phyloP scores from a whole-genome alignment of 2,329 filamentous ascomycete species.

The Fusarium nanum region DNA sequence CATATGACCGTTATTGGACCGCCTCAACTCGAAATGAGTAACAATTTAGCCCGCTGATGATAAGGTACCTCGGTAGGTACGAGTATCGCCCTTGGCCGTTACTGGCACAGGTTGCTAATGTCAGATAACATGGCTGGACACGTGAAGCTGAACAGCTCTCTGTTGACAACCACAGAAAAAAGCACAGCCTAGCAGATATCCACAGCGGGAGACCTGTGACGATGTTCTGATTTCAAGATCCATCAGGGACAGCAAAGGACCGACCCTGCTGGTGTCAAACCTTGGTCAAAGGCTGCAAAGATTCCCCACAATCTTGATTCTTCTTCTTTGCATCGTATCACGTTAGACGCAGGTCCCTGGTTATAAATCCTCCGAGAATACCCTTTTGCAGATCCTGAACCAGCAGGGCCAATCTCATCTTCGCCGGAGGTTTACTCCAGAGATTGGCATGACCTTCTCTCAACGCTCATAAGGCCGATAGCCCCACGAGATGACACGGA shows the following conservation, averaged over 20 bases:
- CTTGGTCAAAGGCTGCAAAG: constrained; percentile 19
- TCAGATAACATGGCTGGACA: constrained; percentile 2
- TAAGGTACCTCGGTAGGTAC: not conserved
- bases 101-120: not conserved
- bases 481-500: constrained; percentile 34
- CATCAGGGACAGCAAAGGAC: constrained; percentile 20
- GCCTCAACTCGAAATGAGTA: constrained; percentile 13
- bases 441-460: constrained; percentile 19
- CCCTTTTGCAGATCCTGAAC: constrained; percentile 35
- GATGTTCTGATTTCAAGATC: constrained; percentile 15
- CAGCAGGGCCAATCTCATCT: constrained; percentile 22
- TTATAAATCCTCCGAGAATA: constrained; percentile 35
- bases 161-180: constrained; percentile 1
- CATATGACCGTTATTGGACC: constrained; percentile 33
- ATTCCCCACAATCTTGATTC: constrained; percentile 25
- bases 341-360: constrained; percentile 42
- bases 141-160: constrained; percentile 8
- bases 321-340: constrained; percentile 21
- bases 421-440: constrained; percentile 22
- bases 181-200: constrained; percentile 14
- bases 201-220: constrained; percentile 24
- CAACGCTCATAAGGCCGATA: constrained; percentile 2
- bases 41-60: constrained; percentile 9
- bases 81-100: constrained; percentile 7
- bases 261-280: constrained; percentile 24